phyloP scores from a whole-genome alignment of 495 filamentous ascomycete species.

The Cairneyella variabilis region DNA sequence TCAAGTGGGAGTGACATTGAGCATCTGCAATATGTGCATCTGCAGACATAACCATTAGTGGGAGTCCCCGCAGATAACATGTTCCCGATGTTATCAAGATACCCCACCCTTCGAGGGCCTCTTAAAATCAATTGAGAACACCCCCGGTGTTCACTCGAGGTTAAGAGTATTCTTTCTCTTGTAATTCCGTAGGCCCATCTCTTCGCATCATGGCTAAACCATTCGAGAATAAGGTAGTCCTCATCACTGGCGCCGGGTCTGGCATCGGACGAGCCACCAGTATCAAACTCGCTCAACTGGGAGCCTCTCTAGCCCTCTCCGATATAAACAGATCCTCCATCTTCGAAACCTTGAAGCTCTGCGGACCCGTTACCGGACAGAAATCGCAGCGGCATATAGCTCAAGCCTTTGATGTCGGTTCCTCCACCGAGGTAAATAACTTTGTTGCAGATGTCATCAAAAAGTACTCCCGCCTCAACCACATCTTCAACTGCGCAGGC shows the following conservation, averaged over 20 bases:
- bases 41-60: too few species aligned
- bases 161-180: too few species aligned
- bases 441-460: slow-evolving; percentile 29
- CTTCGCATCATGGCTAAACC: slow-evolving; percentile 29
- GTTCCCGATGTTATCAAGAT: too few species aligned
- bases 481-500: slow-evolving; percentile 52
- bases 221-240: slow-evolving; percentile 35
- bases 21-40: too few species aligned
- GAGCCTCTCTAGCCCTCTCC: slow-evolving; percentile 39
- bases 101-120: too few species aligned
- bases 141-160: too few species aligned
- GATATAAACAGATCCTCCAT: slow-evolving; percentile 37
- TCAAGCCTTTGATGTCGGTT: slow-evolving; percentile 36
- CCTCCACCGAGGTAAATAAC: slow-evolving; percentile 20
- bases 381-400: slow-evolving; percentile 27
- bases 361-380: too few species aligned
- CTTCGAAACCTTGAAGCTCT: slow-evolving; percentile 10
- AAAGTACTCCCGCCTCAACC: slow-evolving; percentile 34
- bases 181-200: too few species aligned
- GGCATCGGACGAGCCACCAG: slow-evolving; percentile 9
- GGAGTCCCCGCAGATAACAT: too few species aligned
- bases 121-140: too few species aligned
- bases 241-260: slow-evolving; percentile 44
- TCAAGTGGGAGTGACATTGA: too few species aligned
- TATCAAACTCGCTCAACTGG: slow-evolving; percentile 35